Evolutionary conservation across 257 asterid genomes (phyloP).

Genomic region (Coffea canephora): DNA sequence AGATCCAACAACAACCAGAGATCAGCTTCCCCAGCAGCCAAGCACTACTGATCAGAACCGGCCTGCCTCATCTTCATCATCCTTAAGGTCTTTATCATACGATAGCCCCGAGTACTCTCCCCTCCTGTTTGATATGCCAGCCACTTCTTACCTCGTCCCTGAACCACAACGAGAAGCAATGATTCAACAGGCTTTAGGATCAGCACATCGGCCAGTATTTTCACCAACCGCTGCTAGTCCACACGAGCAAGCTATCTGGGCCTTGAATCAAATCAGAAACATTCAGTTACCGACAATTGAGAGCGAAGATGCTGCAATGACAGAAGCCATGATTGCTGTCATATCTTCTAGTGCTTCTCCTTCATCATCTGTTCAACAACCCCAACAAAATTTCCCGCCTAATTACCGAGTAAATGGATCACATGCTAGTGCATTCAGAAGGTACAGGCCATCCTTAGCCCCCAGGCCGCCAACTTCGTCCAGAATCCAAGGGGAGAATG

Average conservation of each 20-base stretch:
- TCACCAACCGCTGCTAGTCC: conserved; percentile 4
- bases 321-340: conserved; percentile 58
- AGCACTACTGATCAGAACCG: conserved; percentile 29
- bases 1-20: neutral
- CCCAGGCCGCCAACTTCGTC: conserved; percentile 1
- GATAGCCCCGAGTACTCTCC: conserved; percentile 62
- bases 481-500: conserved; percentile 29
- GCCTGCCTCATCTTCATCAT: conserved; percentile 70
- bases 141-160: conserved; percentile 15
- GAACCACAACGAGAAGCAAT: conserved; percentile 24
- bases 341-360: conserved; percentile 36
- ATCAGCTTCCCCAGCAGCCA: conserved; percentile 1
- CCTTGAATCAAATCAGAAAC: conserved; percentile 30
- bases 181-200: conserved; percentile 3
- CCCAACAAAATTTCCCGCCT: conserved; percentile 16
- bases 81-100: conserved; percentile 55
- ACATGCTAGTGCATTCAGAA: conserved; percentile 45
- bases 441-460: conserved; percentile 27
- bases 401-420: conserved; percentile 3
- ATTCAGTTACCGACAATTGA: conserved; percentile 41
- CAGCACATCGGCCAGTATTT: conserved; percentile 9
- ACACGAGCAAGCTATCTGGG: conserved; percentile 19
- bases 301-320: conserved; percentile 55
- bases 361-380: conserved; percentile 22
- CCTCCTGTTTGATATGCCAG: conserved; percentile 34